Evolutionary conservation across 2,329 filamentous ascomycete genomes (phyloP).

Genomic region (Ascochyta clinopodiicola): DNA sequence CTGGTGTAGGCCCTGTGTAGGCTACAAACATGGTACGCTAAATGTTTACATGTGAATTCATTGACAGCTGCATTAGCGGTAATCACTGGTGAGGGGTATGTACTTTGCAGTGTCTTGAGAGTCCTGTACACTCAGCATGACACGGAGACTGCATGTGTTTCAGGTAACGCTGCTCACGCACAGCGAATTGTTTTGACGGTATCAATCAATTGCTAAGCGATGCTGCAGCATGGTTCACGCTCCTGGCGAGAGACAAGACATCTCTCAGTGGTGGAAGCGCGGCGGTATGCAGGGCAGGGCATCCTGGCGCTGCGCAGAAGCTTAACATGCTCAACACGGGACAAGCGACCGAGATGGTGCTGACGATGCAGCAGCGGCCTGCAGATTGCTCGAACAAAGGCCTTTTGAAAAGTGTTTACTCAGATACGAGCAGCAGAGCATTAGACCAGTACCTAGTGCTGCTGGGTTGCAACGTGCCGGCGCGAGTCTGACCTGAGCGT

Average conservation of each 20-base stretch:
- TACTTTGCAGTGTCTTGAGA: background rate
- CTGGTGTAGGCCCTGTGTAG: slow-evolving; percentile 50
- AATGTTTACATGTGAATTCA: slow-evolving; percentile 1
- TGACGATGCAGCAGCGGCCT: background rate
- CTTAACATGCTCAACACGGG: slow-evolving; percentile 7
- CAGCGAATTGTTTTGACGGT: background rate
- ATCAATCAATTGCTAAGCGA: slow-evolving; percentile 2
- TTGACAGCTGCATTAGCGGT: slow-evolving; percentile 4
- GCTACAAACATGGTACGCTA: slow-evolving; percentile 8
- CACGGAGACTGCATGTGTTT: slow-evolving; percentile 1
- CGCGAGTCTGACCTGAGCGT: slow-evolving; percentile 8
- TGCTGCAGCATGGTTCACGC: background rate
- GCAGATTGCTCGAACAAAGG: background rate
- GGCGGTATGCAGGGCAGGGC: slow-evolving; percentile 6
- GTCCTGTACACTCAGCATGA: slow-evolving; percentile 1
- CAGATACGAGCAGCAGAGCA: slow-evolving; percentile 1
- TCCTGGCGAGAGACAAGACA: background rate
- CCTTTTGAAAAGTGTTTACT: background rate
- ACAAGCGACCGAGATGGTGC: no score
- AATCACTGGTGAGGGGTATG: background rate
- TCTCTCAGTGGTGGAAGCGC: slow-evolving; percentile 4
- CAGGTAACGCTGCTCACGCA: slow-evolving; percentile 1
- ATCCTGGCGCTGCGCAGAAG: slow-evolving; percentile 10
- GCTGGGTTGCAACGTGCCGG: slow-evolving; percentile 6
- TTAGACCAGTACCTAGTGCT: background rate